Evolutionary conservation across 164 flowering plant genomes (phyloP).

Genomic region (Litsea cubeba): DNA sequence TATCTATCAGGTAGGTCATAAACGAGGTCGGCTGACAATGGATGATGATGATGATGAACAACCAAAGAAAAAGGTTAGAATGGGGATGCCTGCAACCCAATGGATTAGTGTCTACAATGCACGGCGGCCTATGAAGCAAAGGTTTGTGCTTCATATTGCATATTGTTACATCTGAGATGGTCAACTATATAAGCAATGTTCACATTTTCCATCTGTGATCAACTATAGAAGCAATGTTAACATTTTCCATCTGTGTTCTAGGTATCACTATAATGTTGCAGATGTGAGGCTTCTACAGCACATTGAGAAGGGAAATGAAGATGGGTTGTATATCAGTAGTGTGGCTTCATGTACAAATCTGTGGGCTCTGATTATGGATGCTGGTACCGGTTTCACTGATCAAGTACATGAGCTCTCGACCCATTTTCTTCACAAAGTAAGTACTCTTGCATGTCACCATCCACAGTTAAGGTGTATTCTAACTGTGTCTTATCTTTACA

Average conservation of each 20-base stretch:
- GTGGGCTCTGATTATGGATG: constrained; percentile 98
- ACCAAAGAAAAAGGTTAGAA: constrained; percentile 79
- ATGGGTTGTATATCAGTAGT: constrained; percentile 79
- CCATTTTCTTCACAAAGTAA: constrained; percentile 69
- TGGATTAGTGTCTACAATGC: constrained; percentile 95
- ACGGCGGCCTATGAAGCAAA: constrained; percentile 84
- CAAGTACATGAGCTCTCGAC: constrained; percentile 86
- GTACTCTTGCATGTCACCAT: not conserved
- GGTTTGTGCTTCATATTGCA: constrained; percentile 34
- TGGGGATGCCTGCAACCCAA: constrained; percentile 96
- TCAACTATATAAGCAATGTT: no score
- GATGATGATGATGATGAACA: constrained; percentile 85
- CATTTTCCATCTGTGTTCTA: constrained; percentile 19
- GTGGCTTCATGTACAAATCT: constrained; percentile 76
- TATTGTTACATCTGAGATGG: no score
- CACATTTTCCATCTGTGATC: no score
- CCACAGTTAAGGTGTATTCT: not conserved
- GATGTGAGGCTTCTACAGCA: constrained; percentile 80
- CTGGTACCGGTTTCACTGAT: constrained; percentile 78
- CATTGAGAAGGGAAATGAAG: constrained; percentile 85
- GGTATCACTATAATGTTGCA: constrained; percentile 91
- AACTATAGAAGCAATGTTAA: no score
- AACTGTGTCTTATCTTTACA: no score
- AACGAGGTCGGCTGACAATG: constrained; percentile 77
- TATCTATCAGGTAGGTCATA: constrained; percentile 86